Base-by-base conservation (phyloP, 108 stramenopile species). In the Cyclotella baltica region DNA sequence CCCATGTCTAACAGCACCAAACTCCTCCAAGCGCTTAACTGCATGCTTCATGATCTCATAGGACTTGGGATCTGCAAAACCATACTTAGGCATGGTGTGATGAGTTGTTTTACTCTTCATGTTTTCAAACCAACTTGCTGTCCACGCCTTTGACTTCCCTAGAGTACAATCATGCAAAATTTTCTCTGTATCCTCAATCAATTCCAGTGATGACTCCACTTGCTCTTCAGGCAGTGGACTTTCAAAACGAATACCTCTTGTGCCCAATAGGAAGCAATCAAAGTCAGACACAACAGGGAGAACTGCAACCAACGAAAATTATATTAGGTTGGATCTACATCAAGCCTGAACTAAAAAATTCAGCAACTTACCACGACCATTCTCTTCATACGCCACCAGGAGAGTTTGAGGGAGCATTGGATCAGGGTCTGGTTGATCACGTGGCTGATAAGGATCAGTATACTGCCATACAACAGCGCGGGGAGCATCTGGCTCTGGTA, bases 11-110 rank as follows among this genome's bases (percentile, higher is more conserved):
- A 92, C 91, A 33, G 89, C 88, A 13, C 91, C 91, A 27, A 85
- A 86, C 52, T 87, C 80, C 50, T 80, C 84, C 28, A 90, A 53
- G 19, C 85, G 75, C 8, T 81, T 53, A 20, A 88, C 89, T 16
- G 89, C 91, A 59, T 83, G 61, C 68, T 83, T 88, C 89, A 92
- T 90, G 52, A 89, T 87, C 22, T 81, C 69, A 48, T 88, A 89
- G 5, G 89, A 88, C 62, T 90, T 89, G 35, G 91, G 89, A 86
- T 92, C 91, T 3, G 88, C 88, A 79, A 88, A 92, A 27, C 91
- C 91, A 68, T 84, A 92, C 65, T 83, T 80, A 27, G 91, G 91
- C 73, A 85, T 85, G n/a, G 72, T 74, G 27, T 53, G 55, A 62
- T 62, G 75, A 30, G 40, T 70, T 25, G 55, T 77, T 76, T 55